phyloP scores from a whole-genome alignment of 106 monocot genomes.

The Allium fistulosum region DNA sequence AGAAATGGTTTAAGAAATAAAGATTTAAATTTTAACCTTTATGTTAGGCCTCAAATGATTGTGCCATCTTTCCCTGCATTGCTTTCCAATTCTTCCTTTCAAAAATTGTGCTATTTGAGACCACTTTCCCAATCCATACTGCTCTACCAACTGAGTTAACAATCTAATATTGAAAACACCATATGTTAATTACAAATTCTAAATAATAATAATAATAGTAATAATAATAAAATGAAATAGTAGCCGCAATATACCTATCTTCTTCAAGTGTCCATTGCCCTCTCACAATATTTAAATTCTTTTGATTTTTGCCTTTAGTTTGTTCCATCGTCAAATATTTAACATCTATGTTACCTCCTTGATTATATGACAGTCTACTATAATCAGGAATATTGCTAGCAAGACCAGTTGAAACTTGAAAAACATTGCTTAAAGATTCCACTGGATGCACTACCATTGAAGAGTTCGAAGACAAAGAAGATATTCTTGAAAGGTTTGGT shows the following conservation, averaged over 20 bases:
- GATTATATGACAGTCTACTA: neutral
- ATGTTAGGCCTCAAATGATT: constrained; percentile 89
- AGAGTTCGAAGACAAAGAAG: constrained; percentile 4
- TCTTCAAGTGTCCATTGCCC: constrained; percentile 79
- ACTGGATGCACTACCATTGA: constrained; percentile 9
- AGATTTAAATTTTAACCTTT: constrained; percentile 30
- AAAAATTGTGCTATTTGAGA: constrained; percentile 56
- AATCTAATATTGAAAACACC: constrained; percentile 15
- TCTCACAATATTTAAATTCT: constrained; percentile 39
- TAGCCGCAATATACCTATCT: constrained; percentile 37
- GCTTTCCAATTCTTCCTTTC: constrained; percentile 70
- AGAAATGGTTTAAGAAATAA: neutral
- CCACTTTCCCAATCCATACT: constrained; percentile 75
- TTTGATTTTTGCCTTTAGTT: constrained; percentile 8
- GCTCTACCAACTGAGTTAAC: constrained; percentile 46
- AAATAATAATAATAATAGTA: too few species aligned
- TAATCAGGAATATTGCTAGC: neutral
- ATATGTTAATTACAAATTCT: too few species aligned
- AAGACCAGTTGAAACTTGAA: neutral
- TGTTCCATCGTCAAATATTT: neutral
- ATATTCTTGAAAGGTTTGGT: neutral
- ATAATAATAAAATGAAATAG: neutral
- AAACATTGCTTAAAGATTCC: constrained; percentile 6
- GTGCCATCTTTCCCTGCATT: constrained; percentile 91
- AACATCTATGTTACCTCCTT: neutral